Conservation (phyloP, 2,329 filamentous ascomycete genomes). For the Aspergillus latus region DNA sequence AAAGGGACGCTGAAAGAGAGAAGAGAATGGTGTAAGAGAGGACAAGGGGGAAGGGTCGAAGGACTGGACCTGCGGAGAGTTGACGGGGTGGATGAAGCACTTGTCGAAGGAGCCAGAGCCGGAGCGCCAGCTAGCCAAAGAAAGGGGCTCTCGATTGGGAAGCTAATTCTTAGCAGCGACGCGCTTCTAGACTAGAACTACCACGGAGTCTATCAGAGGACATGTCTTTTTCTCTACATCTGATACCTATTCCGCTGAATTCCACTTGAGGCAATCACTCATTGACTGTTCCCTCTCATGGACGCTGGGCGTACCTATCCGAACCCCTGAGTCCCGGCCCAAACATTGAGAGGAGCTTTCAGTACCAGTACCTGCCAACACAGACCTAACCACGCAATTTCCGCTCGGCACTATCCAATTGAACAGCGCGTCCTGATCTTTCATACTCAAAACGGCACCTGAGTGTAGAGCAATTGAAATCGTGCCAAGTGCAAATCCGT, state of each 20-base stretch:
- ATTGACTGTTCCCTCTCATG: background rate
- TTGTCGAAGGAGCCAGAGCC: constrained; percentile 13
- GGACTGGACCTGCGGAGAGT: constrained; percentile 25
- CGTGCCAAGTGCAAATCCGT: background rate
- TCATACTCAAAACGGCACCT: background rate
- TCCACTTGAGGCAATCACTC: background rate
- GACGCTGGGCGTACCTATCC: background rate
- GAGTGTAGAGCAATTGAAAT: background rate
- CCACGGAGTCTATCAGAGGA: background rate
- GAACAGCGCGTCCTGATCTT: background rate
- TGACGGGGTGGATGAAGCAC: constrained; percentile 24
- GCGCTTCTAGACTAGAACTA: background rate
- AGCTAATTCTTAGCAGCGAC: constrained; percentile 13
- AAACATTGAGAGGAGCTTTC: constrained; percentile 1
- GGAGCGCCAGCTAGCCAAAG: constrained; percentile 31
- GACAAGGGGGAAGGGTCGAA: constrained; percentile 22
- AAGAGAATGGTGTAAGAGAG: constrained; percentile 22
- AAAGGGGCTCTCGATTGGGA: constrained; percentile 25
- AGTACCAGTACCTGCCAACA: constrained; percentile 6
- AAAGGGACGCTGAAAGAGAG: constrained; percentile 26
- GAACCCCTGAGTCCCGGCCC: background rate
- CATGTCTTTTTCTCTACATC: background rate
- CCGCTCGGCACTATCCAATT: constrained; percentile 3
- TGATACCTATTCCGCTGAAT: background rate
- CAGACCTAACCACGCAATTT: background rate